Evolutionary conservation across 805 yeast species (phyloP), one percentile per base, ranked within the genome.

Genomic region (Candida easanensis): DNA sequence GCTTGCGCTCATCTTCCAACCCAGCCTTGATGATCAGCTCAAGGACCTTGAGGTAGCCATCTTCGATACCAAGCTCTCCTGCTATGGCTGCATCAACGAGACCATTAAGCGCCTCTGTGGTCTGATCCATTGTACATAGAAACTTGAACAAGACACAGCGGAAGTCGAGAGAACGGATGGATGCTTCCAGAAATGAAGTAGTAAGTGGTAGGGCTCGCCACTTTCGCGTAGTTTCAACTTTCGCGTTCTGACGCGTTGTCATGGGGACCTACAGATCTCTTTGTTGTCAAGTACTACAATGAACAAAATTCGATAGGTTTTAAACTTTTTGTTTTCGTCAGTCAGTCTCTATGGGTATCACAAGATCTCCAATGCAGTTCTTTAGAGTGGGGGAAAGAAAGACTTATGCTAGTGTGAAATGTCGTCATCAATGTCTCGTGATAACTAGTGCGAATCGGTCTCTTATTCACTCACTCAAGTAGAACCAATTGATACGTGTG

Each of bases 1-100:
- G 59, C 16, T 27, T 38, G 14, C 32, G 39, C 3, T 39, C 44
- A 6, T 48, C 46, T 16, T 48, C 50, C 8, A 53, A 41, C 10
- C 62, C 61, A 22, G 50, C 54, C 18, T 45, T 46, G 20, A 58
- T 41, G 35, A 58, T 58, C 34, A 56, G 46, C 14, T 41, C 38
- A 16, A 58, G 39, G 19, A 49, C 44, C 27, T 47, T 48, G 32
- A 50, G 46, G 39, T 49, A 54, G 1, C 51, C 48, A 10, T 52
- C 56, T 38, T 46, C 48, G n/a, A 45, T 55, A 18, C 37, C 47
- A 18, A 28, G 42, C 14, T 23, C 49, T 8, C 47, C 50, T 4
- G 42, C 39, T 14, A 49, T 33, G n/a, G 49, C 46, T 0, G 53
- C 32, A 26, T 50, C 50, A 5, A 50, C 43, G 10, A 56, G 43